phyloP scores from a whole-genome alignment of 2,329 filamentous ascomycete genomes.

The Hymenoscyphus infarciens region DNA sequence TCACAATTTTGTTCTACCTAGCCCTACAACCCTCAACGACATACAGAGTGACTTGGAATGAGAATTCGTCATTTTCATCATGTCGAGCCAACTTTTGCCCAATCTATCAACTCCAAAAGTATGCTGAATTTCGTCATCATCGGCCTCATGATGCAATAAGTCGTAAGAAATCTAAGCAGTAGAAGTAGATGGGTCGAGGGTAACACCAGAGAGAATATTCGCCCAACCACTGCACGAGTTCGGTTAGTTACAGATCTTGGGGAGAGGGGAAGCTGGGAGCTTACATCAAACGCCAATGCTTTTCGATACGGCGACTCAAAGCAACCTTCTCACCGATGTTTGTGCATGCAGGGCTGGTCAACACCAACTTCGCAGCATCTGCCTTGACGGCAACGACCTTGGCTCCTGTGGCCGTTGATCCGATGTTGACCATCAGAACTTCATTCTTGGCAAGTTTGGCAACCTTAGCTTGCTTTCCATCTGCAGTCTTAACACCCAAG shows the following conservation, averaged over 20 bases:
- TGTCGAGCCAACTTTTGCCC: constrained; percentile 28
- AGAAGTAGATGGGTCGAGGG: constrained; percentile 34
- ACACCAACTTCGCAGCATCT: constrained; percentile 89
- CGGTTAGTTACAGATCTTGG: constrained; percentile 5
- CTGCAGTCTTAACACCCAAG: constrained; percentile 93
- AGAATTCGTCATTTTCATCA: background rate
- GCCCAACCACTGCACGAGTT: constrained; percentile 63
- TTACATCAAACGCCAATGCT: constrained; percentile 89
- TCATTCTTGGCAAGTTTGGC: constrained; percentile 98
- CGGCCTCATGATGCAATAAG: constrained; percentile 2
- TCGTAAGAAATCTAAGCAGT: constrained; percentile 24
- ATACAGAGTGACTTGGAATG: background rate
- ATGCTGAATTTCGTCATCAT: constrained; percentile 17
- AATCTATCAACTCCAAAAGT: constrained; percentile 28
- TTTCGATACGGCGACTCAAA: constrained; percentile 92
- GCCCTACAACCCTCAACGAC: constrained; percentile 1
- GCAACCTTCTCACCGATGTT: constrained; percentile 98
- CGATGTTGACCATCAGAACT: constrained; percentile 99
- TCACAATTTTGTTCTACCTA: constrained; percentile 6
- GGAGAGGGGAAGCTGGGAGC: background rate
- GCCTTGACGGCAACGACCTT: constrained; percentile 97
- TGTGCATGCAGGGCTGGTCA: constrained; percentile 93
- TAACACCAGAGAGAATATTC: constrained; percentile 44
- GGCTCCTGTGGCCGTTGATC: constrained; percentile 92
- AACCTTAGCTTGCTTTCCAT: constrained; percentile 99